Base-by-base conservation (phyloP, 768 basidiomycete species). In the Rossbeevera mucosa region DNA sequence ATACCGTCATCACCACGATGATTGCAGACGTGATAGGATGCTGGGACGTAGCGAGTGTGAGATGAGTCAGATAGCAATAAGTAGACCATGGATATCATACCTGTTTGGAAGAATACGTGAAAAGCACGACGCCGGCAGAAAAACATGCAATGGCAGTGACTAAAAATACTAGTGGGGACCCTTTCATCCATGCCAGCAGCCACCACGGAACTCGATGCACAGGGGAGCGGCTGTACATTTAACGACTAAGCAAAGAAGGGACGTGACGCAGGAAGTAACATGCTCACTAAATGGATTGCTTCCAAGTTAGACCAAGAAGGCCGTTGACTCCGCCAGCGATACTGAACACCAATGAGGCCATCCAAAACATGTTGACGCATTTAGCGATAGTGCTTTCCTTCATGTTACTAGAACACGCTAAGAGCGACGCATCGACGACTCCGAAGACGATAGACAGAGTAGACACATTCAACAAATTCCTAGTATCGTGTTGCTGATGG, bases 71-170 rank as follows among this genome's bases (percentile, higher is more conserved):
- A 20, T 20, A 7, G 11, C 12, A 22, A 42, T 18, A 3, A 38
- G 42, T 6, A 41, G 3, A 2, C 28, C 14, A 2, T 25, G 18
- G 40, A 18, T 16, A 33, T 36, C 74, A 26, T 65, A 83, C 86
- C 75, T 88, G 86, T 6, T 63, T 44, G 8, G 88, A 86, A 2
- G 88, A 80, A 61, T 88, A 91, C 7, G 86, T 77, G 59, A 91
- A 91, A 28, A 85, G 78, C 51, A 85, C 82, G 13, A 91, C 73
- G 1, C 88, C 88, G 28, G 86, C 77, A 2, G 85, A 88, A 68
- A 91, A 91, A 65, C 85, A 86, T 9, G 85, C 85, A 22, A 91
- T 88, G 22, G 89, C 88, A 57, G 88, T 75, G 40, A 91, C 87
- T 46, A 91, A 80, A 69, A 91, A 89, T 49, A 90, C 84, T 29